Conservation (phyloP, 768 basidiomycete genomes). For the Tylopilus balloui region DNA sequence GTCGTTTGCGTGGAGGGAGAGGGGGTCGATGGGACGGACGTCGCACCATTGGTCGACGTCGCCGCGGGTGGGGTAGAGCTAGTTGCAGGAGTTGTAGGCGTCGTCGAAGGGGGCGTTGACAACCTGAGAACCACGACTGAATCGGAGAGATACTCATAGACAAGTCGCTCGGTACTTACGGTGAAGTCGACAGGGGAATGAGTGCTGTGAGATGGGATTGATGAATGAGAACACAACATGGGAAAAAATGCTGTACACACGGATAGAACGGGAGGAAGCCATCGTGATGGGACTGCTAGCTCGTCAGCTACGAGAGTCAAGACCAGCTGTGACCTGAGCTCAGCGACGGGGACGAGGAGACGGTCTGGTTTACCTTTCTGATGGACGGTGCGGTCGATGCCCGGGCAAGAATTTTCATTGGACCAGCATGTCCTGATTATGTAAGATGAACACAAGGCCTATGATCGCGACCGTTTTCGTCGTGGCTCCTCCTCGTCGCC, state of each 20-base stretch:
- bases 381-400: slow-evolving; percentile 6
- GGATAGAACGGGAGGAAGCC: background rate
- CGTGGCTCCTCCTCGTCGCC: slow-evolving; percentile 17
- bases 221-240: background rate
- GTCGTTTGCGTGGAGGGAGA: background rate
- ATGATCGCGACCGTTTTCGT: slow-evolving; percentile 17
- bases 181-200: accelerated
- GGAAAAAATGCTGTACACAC: slow-evolving; percentile 8
- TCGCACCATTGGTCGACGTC: background rate
- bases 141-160: background rate
- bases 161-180: slow-evolving; percentile 6
- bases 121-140: background rate
- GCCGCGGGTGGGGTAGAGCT: slow-evolving; percentile 1
- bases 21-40: background rate
- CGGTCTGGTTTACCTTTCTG: background rate
- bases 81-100: background rate
- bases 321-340: background rate
- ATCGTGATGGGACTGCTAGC: background rate
- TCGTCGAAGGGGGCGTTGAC: background rate
- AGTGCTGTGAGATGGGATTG: background rate
- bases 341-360: background rate
- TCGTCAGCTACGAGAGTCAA: background rate
- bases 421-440: slow-evolving; percentile 13
- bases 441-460: slow-evolving; percentile 18
- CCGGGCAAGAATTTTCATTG: slow-evolving; percentile 21